Conservation (phyloP, 257 asterid genomes). For the Solanum rostratum region DNA sequence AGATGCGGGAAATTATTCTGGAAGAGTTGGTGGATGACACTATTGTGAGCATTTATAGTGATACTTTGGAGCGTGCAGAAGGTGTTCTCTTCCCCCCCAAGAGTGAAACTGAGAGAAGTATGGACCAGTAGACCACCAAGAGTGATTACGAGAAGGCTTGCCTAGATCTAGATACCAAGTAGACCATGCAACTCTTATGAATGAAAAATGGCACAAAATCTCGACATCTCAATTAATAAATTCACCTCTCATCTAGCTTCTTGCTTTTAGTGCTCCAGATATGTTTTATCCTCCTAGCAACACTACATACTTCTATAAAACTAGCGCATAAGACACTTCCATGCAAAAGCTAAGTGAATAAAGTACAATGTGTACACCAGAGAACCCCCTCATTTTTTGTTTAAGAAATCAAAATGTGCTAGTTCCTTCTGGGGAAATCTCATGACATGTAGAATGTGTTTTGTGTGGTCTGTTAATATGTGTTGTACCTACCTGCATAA, state of each 20-base stretch:
- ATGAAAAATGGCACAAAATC: not conserved
- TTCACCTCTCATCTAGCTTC: not conserved
- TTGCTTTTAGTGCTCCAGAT: not conserved
- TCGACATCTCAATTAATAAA: not conserved
- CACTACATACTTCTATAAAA: not conserved
- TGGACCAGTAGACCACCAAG: conserved; percentile 3
- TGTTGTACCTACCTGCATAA: too few relatives aligned
- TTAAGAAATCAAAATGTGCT: not conserved
- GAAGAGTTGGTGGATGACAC: conserved; percentile 53
- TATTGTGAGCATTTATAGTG: conserved; percentile 23
- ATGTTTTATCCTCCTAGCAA: not conserved
- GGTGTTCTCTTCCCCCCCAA: conserved; percentile 8
- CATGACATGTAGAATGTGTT: not conserved
- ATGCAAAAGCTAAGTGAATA: not conserved
- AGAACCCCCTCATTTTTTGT: not conserved
- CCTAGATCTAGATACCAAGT: not conserved
- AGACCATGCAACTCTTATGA: not conserved
- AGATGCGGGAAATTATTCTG: conserved; percentile 49
- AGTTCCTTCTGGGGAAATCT: not conserved
- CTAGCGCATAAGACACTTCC: not conserved
- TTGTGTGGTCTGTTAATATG: conserved; percentile 5
- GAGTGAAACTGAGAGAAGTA: conserved; percentile 7
- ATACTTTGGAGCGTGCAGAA: conserved; percentile 4
- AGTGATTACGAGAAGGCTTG: not conserved
- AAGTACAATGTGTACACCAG: not conserved